Conservation (phyloP, 345 rosid genomes). For the Ricinus communis region DNA sequence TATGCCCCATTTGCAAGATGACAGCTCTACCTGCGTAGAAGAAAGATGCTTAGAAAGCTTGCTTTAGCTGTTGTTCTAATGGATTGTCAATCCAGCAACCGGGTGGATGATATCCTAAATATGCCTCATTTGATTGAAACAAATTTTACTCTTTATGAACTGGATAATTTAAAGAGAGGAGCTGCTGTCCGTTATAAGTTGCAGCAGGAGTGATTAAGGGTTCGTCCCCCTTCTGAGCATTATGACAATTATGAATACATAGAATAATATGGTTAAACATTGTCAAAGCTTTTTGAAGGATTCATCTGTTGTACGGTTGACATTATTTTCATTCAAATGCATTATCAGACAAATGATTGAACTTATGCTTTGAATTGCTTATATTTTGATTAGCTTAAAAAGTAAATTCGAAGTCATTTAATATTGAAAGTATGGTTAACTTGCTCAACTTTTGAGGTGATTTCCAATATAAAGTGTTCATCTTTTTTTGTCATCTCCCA, state of each 20-base stretch:
- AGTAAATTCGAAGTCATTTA: too few species aligned
- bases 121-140: constrained; percentile 3
- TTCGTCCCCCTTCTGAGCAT: constrained; percentile 13
- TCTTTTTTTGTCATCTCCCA: too few species aligned
- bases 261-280: constrained; percentile 11
- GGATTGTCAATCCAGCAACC: constrained; percentile 21
- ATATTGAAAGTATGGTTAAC: too few species aligned
- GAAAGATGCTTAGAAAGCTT: constrained; percentile 6
- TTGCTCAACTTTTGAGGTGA: too few species aligned
- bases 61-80: constrained; percentile 9
- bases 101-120: constrained; percentile 22
- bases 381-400: not conserved
- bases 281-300: not conserved
- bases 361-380: not conserved
- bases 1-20: constrained; percentile 32
- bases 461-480: too few species aligned
- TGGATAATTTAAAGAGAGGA: constrained; percentile 8
- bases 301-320: not conserved
- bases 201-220: constrained; percentile 24
- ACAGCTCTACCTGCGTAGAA: constrained; percentile 41
- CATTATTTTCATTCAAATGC: not conserved
- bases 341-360: not conserved
- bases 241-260: constrained; percentile 13
- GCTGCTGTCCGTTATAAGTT: constrained; percentile 13
- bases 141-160: constrained; percentile 10